These are phyloP conservation scores for Agarophyton chilense DNA, from an alignment of 23 red algal species.

Conservation along the genomic window DNA sequence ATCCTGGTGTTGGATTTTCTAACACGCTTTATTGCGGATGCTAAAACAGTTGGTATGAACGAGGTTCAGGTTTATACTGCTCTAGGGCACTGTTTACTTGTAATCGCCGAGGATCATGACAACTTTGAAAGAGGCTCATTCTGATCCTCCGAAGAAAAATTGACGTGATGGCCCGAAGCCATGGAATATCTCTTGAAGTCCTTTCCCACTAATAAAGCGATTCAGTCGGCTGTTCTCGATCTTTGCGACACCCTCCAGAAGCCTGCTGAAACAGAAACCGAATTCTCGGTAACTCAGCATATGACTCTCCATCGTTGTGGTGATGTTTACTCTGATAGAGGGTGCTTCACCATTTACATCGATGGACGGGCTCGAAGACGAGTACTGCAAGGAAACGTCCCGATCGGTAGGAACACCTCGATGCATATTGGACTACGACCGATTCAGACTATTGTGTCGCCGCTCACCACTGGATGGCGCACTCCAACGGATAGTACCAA, in stretches of 20 bases:
- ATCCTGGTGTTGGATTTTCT: constrained; percentile 38
- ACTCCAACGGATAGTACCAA: too few relatives aligned
- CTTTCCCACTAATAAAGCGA: neutral
- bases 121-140: neutral
- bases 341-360: constrained; percentile 14
- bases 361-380: too few relatives aligned
- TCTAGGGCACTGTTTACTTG: neutral
- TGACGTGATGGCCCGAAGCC: constrained; percentile 16
- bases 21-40: neutral
- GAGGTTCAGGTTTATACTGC: constrained; percentile 28
- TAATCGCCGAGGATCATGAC: neutral
- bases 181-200: constrained; percentile 7
- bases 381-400: too few relatives aligned
- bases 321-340: constrained; percentile 11
- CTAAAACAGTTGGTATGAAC: neutral
- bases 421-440: too few relatives aligned
- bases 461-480: too few relatives aligned
- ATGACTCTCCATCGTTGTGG: constrained; percentile 31
- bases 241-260: constrained; percentile 17
- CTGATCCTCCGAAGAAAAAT: neutral
- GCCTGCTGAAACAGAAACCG: neutral
- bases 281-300: neutral
- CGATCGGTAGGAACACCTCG: too few relatives aligned
- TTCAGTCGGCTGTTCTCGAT: neutral
- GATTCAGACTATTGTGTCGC: too few relatives aligned